Base-by-base conservation (phyloP, 345 rosid genomes). In the Hevea brasiliensis region DNA sequence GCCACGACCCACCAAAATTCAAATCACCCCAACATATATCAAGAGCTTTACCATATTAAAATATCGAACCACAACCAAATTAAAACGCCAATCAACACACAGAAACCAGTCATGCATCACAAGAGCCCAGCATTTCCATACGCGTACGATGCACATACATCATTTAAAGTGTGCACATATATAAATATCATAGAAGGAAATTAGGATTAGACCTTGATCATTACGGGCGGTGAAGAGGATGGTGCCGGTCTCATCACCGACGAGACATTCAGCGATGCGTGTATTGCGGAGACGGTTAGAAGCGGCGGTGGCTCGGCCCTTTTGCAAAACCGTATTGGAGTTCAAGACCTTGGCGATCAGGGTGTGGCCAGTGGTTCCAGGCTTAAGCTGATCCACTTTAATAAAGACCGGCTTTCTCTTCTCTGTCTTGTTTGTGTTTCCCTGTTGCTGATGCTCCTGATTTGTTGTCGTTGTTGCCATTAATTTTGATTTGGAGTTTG, bases 191-290 rank as follows among this genome's bases (percentile, higher is more conserved):
- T 8, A 24, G 18, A 4, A 15, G 47, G 20, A 20, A n/a, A 37
- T 3, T 4, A 41, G 48, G 20, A 23, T 77, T 45, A 23, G 2
- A 89, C 97, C 97, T 86, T 92, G 93, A 6, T 89, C 93, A 71
- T 89, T 87, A 50, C 97, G 91, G 42, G 93, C 97, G 24, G 95
- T 92, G 92, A 92, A 92, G 76, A 87, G 78, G 76, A 92, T 87
- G 74, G 86, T 69, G 48, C 86, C 97, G 5, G 93, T 88, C 50
- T 88, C 90, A 37, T 92, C 97, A 15, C 97, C 95, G 61, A 92
- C 77, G 26, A 89, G 85, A 79, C 95, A 89, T 81, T 92, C 93
- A 27, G 87, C 86, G 71, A 92, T 89, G 61, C 87, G 88, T 29
- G 85, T 61, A 0, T 91, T 87, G 44, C 85, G 87, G 55, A 81